Evolutionary conservation across 176 grass and related monocot genomes (phyloP), one percentile per base, ranked within the genome.

Genomic region (Bothriochloa decipiens): DNA sequence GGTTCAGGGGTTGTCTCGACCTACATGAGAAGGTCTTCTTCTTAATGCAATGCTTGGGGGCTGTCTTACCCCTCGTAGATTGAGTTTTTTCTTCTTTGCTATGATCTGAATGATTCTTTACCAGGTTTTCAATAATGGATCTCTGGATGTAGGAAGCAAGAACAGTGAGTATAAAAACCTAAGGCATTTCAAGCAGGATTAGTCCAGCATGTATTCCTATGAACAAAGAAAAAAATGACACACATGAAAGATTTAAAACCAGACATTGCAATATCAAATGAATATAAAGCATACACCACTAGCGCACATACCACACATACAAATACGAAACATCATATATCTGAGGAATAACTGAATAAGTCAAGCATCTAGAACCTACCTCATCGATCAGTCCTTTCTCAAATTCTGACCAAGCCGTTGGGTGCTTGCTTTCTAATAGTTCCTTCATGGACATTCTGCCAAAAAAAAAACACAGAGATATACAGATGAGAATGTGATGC

Each of bases 381-480:
- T 98, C 95, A 90, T 91, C 75, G 75, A 98, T 98, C 47, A 80
- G 39, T 25, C 95, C 95, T 61, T 81, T 91, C 80, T 98, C 95
- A 79, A 98, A 98, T 88, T 98, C 95, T 11, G 74, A 61, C 92
- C 95, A 98, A 57, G 91, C 72, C 33, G 92, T 93, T 86, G 95
- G 95, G 76, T 98, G 95, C 43, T 98, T 98, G 78, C 70, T 88
- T 84, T 95, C 85, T 60, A 95, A 50, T 45, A 98, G 87, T 89
- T 98, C 92, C 74, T 98, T 93, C 92, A 93, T 98, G 66, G 95
- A 87, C 92, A 98, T 93, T 90, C 95, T 98, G 71, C 46, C 80
- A 52, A 52, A 5, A 61, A 7, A 78, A 7, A 75, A 70, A n/a
- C n/a, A 40, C 1, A 37, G 79, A 57, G 23, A 25, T 6, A 65